phyloP scores from a whole-genome alignment of 202 grass and related monocot genomes.

The Schoenoplectus triqueter region DNA sequence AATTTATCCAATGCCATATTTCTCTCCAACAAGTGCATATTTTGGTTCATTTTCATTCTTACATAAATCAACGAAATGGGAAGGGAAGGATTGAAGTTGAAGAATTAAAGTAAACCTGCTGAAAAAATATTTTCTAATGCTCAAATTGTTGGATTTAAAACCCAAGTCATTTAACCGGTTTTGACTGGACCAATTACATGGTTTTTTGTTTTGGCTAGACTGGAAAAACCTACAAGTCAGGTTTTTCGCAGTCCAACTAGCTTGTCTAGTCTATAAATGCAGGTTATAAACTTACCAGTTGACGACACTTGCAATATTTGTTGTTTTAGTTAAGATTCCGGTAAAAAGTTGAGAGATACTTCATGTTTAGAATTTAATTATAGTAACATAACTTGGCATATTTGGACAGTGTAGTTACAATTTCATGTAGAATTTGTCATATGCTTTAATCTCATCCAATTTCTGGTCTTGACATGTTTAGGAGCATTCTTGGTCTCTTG shows the following conservation, averaged over 20 bases:
- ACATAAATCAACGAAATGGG: background rate
- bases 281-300: background rate
- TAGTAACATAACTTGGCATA: constrained; percentile 9
- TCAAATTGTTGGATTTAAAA: background rate
- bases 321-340: background rate
- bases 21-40: background rate
- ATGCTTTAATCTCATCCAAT: constrained; percentile 27
- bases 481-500: constrained; percentile 75
- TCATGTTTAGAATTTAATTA: background rate
- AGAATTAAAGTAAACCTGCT: background rate
- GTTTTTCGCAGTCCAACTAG: background rate
- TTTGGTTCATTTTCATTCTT: constrained; percentile 10
- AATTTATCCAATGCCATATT: background rate
- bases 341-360: background rate
- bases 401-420: background rate
- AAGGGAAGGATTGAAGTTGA: constrained; percentile 3
- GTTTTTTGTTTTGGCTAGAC: background rate
- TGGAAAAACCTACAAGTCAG: background rate
- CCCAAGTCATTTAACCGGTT: constrained; percentile 6
- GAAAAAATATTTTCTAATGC: background rate
- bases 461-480: constrained; percentile 51
- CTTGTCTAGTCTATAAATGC: constrained; percentile 3
- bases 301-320: background rate
- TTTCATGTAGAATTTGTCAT: constrained; percentile 6
- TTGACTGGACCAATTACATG: background rate